Percentiles rank a stretch among this genome's conserved stretches.
These are phyloP conservation scores for Tanozyma kutaoensis DNA, from an alignment of 805 yeast species.

Conservation along the genomic window DNA sequence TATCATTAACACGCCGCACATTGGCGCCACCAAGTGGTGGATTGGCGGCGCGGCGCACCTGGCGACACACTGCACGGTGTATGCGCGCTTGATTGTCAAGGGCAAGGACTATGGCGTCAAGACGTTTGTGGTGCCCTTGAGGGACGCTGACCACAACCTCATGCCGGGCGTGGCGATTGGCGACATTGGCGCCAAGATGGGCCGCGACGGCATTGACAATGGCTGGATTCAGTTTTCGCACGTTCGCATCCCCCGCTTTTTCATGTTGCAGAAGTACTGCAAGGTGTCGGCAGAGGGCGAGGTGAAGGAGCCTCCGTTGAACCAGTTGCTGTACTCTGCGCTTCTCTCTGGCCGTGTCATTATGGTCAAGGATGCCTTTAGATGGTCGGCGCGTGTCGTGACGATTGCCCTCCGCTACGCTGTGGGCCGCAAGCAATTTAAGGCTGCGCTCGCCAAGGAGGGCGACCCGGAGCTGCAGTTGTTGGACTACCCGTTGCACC, in stretches of 20 bases:
- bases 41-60: constrained; percentile 11
- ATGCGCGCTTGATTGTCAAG: constrained; percentile 8
- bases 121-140: constrained; percentile 10
- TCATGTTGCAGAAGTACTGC: constrained; percentile 10
- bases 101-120: constrained; percentile 11
- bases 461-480: constrained; percentile 8
- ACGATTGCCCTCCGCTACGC: constrained; percentile 10
- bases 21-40: constrained; percentile 13
- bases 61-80: constrained; percentile 9
- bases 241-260: constrained; percentile 9
- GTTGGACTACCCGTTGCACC: constrained; percentile 11
- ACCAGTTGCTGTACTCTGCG: constrained; percentile 9
- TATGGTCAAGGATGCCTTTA: constrained; percentile 10
- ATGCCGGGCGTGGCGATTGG: constrained; percentile 11
- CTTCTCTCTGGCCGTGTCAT: constrained; percentile 9
- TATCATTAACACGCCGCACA: constrained; percentile 10
- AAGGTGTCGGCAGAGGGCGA: constrained; percentile 8
- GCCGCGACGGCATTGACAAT: constrained; percentile 11
- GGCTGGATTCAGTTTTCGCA: constrained; percentile 11
- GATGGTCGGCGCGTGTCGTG: constrained; percentile 7
- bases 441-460: too few species aligned
- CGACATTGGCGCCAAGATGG: constrained; percentile 11
- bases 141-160: constrained; percentile 8
- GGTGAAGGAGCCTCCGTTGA: constrained; percentile 8
- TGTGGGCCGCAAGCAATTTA: constrained; percentile 10